Evolutionary conservation across 495 filamentous ascomycete genomes (phyloP).

Genomic region (Tuber melanosporum): DNA sequence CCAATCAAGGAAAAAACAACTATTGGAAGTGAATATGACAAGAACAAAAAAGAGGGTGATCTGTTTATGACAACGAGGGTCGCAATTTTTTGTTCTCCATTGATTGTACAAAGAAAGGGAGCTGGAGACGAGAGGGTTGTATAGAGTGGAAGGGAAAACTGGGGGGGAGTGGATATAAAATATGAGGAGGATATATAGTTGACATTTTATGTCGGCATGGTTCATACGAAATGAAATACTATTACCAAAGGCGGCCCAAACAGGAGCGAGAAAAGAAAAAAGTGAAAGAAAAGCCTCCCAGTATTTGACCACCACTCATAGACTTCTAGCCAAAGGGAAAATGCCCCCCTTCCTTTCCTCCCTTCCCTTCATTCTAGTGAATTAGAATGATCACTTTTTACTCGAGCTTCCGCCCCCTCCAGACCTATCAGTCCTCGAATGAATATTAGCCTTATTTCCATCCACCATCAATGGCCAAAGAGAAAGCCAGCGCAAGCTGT

Average conservation of each 20-base stretch:
- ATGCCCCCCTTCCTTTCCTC: neutral
- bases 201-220: conserved; percentile 1
- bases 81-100: neutral
- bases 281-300: neutral
- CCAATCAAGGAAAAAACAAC: neutral
- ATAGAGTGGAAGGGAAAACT: neutral
- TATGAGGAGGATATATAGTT: neutral
- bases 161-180: neutral
- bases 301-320: neutral
- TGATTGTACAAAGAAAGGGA: neutral
- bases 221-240: neutral
- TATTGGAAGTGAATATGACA: neutral
- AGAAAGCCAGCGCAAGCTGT: neutral
- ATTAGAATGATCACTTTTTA: neutral
- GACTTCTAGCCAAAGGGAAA: neutral
- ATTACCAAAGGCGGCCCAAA: neutral
- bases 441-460: neutral
- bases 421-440: neutral
- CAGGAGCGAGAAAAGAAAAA: neutral
- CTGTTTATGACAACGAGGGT: neutral
- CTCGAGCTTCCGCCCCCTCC: neutral
- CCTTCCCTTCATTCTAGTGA: neutral
- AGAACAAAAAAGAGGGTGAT: neutral
- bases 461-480: neutral
- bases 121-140: neutral